Conservation (phyloP, 108 stramenopile species). For the Cyclotella distinguenda region DNA sequence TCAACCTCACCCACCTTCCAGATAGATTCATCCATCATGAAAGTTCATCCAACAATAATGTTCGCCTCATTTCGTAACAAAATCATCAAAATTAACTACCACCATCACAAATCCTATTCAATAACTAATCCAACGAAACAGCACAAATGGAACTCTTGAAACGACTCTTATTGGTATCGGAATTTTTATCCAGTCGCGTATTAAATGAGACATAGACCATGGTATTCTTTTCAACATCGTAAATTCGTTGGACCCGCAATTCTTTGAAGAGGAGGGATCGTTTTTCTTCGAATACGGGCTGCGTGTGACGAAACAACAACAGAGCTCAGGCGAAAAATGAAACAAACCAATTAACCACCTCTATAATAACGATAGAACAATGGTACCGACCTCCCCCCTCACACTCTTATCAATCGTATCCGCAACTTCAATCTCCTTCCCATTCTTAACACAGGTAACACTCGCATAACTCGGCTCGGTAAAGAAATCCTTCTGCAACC, state of each 20-base stretch:
- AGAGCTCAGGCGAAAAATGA: not conserved
- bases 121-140: slow-evolving; percentile 61
- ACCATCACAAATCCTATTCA: too few species aligned
- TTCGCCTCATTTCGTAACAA: too few species aligned
- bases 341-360: slow-evolving; percentile 1
- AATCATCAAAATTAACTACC: too few species aligned
- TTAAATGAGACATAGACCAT: slow-evolving; percentile 88
- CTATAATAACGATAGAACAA: not conserved
- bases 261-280: slow-evolving; percentile 83
- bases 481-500: slow-evolving; percentile 77
- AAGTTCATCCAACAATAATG: too few species aligned
- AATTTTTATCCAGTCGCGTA: slow-evolving; percentile 86
- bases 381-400: slow-evolving; percentile 66
- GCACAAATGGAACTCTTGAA: slow-evolving; percentile 84
- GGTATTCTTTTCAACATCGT: slow-evolving; percentile 80
- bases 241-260: slow-evolving; percentile 81
- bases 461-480: slow-evolving; percentile 80
- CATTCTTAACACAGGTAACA: slow-evolving; percentile 81
- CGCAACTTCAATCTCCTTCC: slow-evolving; percentile 58
- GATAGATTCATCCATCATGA: too few species aligned
- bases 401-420: slow-evolving; percentile 66
- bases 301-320: not conserved
- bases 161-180: slow-evolving; percentile 83
- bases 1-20: too few species aligned
- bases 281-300: slow-evolving; percentile 82